These are phyloP conservation scores for Gracilaria domingensis DNA, from an alignment of 23 red algal species.

Conservation along the genomic window DNA sequence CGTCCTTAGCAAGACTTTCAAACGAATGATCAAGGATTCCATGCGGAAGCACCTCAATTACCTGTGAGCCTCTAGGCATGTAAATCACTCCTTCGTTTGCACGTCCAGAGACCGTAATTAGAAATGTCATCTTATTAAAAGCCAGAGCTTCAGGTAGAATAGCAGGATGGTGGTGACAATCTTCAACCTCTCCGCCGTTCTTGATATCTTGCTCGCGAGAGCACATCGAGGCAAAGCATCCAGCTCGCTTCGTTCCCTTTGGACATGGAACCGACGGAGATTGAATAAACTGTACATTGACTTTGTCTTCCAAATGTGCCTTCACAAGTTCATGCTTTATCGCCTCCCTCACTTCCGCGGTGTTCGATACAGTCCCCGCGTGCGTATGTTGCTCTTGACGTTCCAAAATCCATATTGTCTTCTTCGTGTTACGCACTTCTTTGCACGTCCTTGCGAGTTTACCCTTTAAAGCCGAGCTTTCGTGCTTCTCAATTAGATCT, in stretches of 20 bases:
- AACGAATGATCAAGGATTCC: constrained; percentile 25
- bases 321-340: constrained; percentile 33
- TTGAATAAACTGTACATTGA: constrained; percentile 51
- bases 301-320: constrained; percentile 6
- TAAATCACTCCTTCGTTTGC: constrained; percentile 37
- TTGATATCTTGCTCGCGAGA: not conserved
- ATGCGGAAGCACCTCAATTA: constrained; percentile 48
- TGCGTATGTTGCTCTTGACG: constrained; percentile 15
- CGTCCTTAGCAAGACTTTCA: constrained; percentile 36
- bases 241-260: constrained; percentile 37
- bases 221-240: constrained; percentile 36
- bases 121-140: constrained; percentile 56
- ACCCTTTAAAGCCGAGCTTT: not conserved
- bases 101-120: constrained; percentile 29
- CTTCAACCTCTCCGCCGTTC: not conserved
- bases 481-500: constrained; percentile 43
- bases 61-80: constrained; percentile 41
- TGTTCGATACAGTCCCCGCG: constrained; percentile 28
- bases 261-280: constrained; percentile 44
- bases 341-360: constrained; percentile 32
- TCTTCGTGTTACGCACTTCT: constrained; percentile 15
- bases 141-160: constrained; percentile 30
- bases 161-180: constrained; percentile 13
- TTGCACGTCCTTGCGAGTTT: constrained; percentile 23
- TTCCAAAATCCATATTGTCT: constrained; percentile 53